Evolutionary conservation across 2,329 filamentous ascomycete species (phyloP).

Genomic region (Colletotrichum sp.): DNA sequence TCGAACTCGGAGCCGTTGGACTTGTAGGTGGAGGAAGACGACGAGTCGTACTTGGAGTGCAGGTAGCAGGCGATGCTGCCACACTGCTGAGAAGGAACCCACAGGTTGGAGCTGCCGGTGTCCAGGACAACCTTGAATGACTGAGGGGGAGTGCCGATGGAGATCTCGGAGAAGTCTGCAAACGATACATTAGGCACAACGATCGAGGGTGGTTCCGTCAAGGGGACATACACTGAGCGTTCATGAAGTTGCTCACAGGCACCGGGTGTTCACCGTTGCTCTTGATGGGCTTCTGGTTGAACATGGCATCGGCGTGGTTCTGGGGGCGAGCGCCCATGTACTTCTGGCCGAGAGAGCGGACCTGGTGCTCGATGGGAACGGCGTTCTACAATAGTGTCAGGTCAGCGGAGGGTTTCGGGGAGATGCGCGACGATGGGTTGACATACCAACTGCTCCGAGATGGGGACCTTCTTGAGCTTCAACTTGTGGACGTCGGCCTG

Average conservation of each 20-base stretch:
- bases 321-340: slow-evolving; percentile 86
- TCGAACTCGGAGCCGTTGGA: slow-evolving; percentile 91
- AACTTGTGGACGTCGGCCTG: slow-evolving; percentile 91
- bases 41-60: slow-evolving; percentile 95
- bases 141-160: slow-evolving; percentile 90
- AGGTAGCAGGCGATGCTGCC: slow-evolving; percentile 97
- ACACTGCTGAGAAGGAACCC: slow-evolving; percentile 92
- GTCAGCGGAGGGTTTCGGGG: slow-evolving; percentile 17
- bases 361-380: slow-evolving; percentile 81
- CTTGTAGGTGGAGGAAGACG: slow-evolving; percentile 87
- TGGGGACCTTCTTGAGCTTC: slow-evolving; percentile 95
- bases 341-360: slow-evolving; percentile 88
- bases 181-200: background rate
- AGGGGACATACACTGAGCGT: slow-evolving; percentile 87
- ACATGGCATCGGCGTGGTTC: slow-evolving; percentile 75
- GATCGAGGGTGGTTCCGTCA: no score
- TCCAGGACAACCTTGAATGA: slow-evolving; percentile 98
- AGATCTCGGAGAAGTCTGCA: slow-evolving; percentile 95
- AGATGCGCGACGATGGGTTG: background rate
- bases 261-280: slow-evolving; percentile 76
- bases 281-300: slow-evolving; percentile 75
- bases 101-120: slow-evolving; percentile 98
- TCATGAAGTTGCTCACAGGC: slow-evolving; percentile 96
- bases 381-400: slow-evolving; percentile 59
- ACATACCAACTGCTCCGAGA: slow-evolving; percentile 90